Evolutionary conservation across 768 basidiomycete species (phyloP), one percentile per base, ranked within the genome.

Genomic region (Mycena kentingensis): DNA sequence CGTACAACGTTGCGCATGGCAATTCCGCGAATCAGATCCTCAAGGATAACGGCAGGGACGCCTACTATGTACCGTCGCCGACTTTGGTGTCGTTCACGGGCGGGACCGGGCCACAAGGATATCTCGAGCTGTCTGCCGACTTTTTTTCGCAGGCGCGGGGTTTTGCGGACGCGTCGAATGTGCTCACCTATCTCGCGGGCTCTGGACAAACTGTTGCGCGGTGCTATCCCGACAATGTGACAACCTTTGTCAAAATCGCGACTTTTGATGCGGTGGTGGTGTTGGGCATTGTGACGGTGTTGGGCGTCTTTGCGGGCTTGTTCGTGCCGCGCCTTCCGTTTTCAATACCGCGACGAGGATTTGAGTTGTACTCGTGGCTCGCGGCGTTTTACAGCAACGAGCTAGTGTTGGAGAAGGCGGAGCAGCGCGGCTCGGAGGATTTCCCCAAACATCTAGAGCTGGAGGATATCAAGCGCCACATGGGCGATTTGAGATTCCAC

Each of bases 161-260:
- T 7, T 42, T 69, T n/a, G 68, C 72, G 2, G 76, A 75, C 46
- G 73, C 76, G 0, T 65, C 63, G 37, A 73, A 74, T 50, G 60
- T 76, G 15, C 67, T 77, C 2, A 73, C 75, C 1, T 77, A 77
- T 59, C 69, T 79, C 18, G 66, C 63, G 4, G 77, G 77, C 6
- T 67, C 72, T 5, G 72, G 68, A 2, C 57, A 65, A 13, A 59
- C 65, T 13, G 61, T 75, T 15, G 74, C 73, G 13, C 66, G 70
- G n/a, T 58, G 57, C 6, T 78, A 71, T 44, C 47, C 59, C 3
- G 73, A 77, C 52, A 36, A 47, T 7, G 58, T 68, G 1, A 39
- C 70, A 7, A 60, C 73, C 4, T 62, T 29, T 26, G 66, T 70
- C 2, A 52, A 29, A 24, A 63, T 75, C 19, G 47, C 61, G 24